Base-by-base conservation (phyloP, 805 yeast species). In the Ascoidea asiatica region DNA sequence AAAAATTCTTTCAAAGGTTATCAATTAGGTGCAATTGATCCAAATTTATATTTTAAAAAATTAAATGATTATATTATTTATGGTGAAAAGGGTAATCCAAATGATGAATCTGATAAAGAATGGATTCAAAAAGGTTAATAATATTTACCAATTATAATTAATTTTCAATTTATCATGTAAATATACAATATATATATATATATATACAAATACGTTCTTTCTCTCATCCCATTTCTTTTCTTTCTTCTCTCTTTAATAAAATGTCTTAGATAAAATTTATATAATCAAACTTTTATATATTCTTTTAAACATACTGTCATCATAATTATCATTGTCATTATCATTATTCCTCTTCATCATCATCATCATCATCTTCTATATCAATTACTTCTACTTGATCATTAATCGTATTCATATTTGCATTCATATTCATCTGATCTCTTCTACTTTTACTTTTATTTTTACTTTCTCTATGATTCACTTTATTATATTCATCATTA, bases 51-150 rank as follows among this genome's bases (percentile, higher is more conserved):
- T 49, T 69, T 85, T 53, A 72, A 77, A 40, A 85, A 84, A 58
- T 69, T 86, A 44, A 74, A 73, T 56, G 86, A 85, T 53, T 92
- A 76, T 58, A 73, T 92, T 18, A 82, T 77, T 59, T 66, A 76
- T 45, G 97, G 97, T 1, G 64, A 67, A 42, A 63, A 76, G 47
- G 69, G 71, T 56, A 57, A 61, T 6, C 60, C 55, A 38, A 62
- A 56, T 18, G 52, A 49, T 29, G 42, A 51, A 20, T 51, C 49
- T 39, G 46, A 50, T 29, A 48, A 47, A 38, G 55, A 40, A 15
- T 57, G 44, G 37, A 47, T 57, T 15, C 63, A 60, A 49, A 58
- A 63, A 52, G 63, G 63, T 50, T 60, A 48, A 43, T n/a, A 20
- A 8, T 5, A 13, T 15, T 5, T 19, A 15, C 18, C 21, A 38